Conservation (phyloP, 441 rosid genomes). For the Eugenia klotzschiana region DNA sequence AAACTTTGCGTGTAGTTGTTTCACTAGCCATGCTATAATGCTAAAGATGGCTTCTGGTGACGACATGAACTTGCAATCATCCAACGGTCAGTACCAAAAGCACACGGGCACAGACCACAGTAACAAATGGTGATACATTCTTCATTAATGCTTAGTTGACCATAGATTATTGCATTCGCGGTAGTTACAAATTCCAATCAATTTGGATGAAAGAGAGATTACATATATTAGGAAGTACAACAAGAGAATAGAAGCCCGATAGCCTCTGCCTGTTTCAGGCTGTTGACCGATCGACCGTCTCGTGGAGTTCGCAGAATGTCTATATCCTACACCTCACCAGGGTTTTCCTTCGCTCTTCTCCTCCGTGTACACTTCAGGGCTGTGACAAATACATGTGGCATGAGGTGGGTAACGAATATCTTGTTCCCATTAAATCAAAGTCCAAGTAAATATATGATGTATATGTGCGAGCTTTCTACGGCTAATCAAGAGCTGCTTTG, state of each 20-base stretch:
- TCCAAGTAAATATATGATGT: not conserved
- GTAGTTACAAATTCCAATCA: not conserved
- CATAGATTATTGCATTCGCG: not conserved
- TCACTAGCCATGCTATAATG: not conserved
- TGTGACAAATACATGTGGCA: not conserved
- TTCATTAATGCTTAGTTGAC: not conserved
- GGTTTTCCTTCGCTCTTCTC: not conserved
- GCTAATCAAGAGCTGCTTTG: constrained; percentile 69
- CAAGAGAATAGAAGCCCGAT: not conserved
- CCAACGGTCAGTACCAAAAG: not conserved
- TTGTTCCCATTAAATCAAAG: not conserved
- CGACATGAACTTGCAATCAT: not conserved
- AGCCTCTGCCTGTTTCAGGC: not conserved
- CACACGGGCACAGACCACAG: not conserved
- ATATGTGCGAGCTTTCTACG: not conserved
- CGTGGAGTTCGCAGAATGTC: not conserved
- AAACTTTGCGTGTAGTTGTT: not conserved
- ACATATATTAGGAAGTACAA: not conserved
- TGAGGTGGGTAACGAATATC: not conserved
- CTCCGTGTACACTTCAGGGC: not conserved
- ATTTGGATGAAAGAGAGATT: not conserved
- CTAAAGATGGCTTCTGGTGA: not conserved
- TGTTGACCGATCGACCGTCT: not conserved
- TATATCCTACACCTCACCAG: not conserved
- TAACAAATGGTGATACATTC: not conserved